phyloP scores from a whole-genome alignment of 2,329 filamentous ascomycete species.

The Colletotrichum chrysophilum region DNA sequence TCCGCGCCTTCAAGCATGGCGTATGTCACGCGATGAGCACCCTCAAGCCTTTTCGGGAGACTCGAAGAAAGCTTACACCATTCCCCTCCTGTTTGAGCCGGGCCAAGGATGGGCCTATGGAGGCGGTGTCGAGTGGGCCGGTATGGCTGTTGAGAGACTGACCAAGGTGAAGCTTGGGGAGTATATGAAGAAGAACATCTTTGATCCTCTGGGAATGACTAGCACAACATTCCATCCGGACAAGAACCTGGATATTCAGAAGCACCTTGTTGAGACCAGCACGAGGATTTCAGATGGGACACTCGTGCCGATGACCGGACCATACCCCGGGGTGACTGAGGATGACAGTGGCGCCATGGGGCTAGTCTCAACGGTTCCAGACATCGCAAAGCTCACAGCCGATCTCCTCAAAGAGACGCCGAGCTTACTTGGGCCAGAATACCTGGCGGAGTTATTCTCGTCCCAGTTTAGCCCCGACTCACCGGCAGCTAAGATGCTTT shows the following conservation, averaged over 20 bases:
- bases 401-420: background rate
- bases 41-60: background rate
- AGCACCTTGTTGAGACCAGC: background rate
- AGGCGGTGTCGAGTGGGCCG: background rate
- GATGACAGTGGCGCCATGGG: background rate
- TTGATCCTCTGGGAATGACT: background rate
- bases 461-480: background rate
- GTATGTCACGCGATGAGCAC: background rate
- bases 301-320: background rate
- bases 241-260: background rate
- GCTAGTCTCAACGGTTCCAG: background rate
- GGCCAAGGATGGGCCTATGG: conserved; percentile 1
- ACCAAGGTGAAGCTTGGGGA: background rate
- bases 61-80: background rate
- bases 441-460: background rate
- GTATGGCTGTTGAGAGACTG: background rate
- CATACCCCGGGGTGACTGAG: background rate
- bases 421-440: background rate
- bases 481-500: background rate
- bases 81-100: background rate
- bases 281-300: background rate
- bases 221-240: background rate
- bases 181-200: background rate
- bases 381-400: background rate
- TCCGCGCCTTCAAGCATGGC: background rate